Evolutionary conservation across 2,329 filamentous ascomycete genomes (phyloP).

Genomic region (Thermothelomyces thermophilus): DNA sequence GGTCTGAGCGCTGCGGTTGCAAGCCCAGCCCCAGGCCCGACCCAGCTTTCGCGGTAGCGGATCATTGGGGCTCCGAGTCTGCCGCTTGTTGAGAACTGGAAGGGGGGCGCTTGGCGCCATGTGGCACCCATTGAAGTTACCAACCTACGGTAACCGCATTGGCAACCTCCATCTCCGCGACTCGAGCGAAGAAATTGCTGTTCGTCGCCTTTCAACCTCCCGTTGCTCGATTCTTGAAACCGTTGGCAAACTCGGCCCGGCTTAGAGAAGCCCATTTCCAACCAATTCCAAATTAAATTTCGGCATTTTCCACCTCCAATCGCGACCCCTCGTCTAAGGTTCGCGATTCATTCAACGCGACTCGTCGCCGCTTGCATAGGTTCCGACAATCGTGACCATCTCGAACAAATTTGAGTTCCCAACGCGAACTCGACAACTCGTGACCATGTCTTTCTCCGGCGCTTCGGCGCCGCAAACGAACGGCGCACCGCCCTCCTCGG

Average conservation of each 20-base stretch:
- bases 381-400: too few species aligned
- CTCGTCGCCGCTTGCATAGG: too few species aligned
- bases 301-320: too few species aligned
- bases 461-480: conserved; percentile 43
- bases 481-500: conserved; percentile 40
- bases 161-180: not conserved
- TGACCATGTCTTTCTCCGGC: conserved; percentile 28
- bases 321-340: too few species aligned
- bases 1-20: conserved; percentile 14
- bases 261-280: too few species aligned
- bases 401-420: not conserved
- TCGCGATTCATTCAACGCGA: too few species aligned
- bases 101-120: too few species aligned
- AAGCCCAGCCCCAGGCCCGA: not conserved
- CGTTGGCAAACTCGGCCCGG: too few species aligned
- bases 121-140: too few species aligned
- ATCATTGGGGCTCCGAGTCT: conserved; percentile 20
- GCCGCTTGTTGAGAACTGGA: too few species aligned
- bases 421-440: not conserved
- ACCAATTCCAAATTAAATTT: too few species aligned
- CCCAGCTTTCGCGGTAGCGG: conserved; percentile 9
- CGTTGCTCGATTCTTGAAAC: too few species aligned
- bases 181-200: not conserved
- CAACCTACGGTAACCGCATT: not conserved
- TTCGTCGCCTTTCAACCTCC: not conserved